Evolutionary conservation across 352 stramenopile species (phyloP).

Genomic region (Globisporangium paroecandrum): DNA sequence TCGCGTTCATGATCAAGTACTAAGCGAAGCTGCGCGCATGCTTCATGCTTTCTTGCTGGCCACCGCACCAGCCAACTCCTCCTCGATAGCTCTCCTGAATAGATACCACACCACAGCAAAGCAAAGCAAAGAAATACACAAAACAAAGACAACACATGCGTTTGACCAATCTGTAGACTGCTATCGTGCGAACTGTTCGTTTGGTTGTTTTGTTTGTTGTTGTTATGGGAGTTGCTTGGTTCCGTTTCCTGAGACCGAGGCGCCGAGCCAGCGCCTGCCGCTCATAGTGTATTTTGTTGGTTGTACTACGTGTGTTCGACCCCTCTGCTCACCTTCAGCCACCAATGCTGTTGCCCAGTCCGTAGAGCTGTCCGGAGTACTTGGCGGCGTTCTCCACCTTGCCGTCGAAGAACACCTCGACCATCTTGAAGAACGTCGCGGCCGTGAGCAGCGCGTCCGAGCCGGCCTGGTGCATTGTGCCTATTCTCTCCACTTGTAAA

Average conservation of each 20-base stretch:
- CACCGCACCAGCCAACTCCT: neutral
- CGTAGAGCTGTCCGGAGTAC: slow-evolving; percentile 86
- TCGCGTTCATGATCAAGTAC: slow-evolving; percentile 73
- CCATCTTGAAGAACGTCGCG: slow-evolving; percentile 91
- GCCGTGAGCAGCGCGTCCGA: slow-evolving; percentile 97
- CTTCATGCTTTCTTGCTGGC: neutral
- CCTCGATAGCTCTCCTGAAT: slow-evolving; percentile 3
- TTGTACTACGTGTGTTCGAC: slow-evolving; percentile 2
- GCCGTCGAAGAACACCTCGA: slow-evolving; percentile 85
- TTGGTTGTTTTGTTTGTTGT: slow-evolving; percentile 1
- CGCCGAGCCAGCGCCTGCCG: neutral
- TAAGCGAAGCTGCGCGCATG: slow-evolving; percentile 21
- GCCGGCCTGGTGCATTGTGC: slow-evolving; percentile 98
- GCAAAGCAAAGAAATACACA: neutral
- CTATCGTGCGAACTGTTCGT: neutral
- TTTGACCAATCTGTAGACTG: neutral
- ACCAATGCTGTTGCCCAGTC: slow-evolving; percentile 66
- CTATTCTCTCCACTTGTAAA: slow-evolving; percentile 96
- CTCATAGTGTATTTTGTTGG: neutral
- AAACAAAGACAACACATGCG: neutral
- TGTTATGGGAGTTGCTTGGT: neutral
- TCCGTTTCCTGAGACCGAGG: neutral
- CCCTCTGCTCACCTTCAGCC: slow-evolving; percentile 24
- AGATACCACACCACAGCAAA: neutral
- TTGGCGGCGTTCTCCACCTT: slow-evolving; percentile 81